A percentile compares a stretch with the other conserved stretches of the same genome.
phyloP scores from a whole-genome alignment of 148 eudicot genomes.

The Diospyros lotus region DNA sequence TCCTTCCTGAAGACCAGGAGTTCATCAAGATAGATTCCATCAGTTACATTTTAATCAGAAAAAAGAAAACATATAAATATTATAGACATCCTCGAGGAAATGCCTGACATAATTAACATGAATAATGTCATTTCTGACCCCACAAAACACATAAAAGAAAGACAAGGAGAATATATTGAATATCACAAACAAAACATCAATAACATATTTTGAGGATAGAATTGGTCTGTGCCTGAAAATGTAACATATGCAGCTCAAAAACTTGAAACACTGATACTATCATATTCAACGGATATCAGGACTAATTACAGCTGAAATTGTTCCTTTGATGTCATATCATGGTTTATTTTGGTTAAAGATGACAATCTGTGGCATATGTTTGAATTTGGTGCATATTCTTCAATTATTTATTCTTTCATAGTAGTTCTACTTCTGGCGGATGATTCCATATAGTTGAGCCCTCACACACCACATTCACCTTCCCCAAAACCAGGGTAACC shows the following conservation, averaged over 20 bases:
- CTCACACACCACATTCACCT: not conserved
- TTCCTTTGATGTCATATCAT: not conserved
- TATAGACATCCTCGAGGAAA: not conserved
- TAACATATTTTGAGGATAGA: not conserved
- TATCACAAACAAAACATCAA: too few species aligned
- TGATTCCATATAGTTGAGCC: not conserved
- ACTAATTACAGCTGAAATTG: not conserved
- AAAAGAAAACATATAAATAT: slow-evolving; percentile 1
- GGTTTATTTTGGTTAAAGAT: not conserved
- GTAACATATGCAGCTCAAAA: not conserved
- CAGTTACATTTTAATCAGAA: not conserved
- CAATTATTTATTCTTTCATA: not conserved
- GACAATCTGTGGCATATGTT: not conserved
- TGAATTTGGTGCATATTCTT: not conserved
- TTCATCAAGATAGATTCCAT: slow-evolving; percentile 3
- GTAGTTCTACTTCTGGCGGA: not conserved
- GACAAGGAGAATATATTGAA: not conserved
- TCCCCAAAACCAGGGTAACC: not conserved
- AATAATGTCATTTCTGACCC: not conserved
- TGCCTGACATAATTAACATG: not conserved
- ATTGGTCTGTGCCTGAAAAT: not conserved
- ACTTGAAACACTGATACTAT: not conserved
- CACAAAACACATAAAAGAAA: not conserved
- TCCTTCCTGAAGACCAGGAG: slow-evolving; percentile 58
- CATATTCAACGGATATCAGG: not conserved